A percentile compares a stretch with the other conserved stretches of the same genome.
Evolutionary conservation across 1,284 basidiomycete genomes (phyloP).

Genomic region (Cryptococcus wingfieldii): DNA sequence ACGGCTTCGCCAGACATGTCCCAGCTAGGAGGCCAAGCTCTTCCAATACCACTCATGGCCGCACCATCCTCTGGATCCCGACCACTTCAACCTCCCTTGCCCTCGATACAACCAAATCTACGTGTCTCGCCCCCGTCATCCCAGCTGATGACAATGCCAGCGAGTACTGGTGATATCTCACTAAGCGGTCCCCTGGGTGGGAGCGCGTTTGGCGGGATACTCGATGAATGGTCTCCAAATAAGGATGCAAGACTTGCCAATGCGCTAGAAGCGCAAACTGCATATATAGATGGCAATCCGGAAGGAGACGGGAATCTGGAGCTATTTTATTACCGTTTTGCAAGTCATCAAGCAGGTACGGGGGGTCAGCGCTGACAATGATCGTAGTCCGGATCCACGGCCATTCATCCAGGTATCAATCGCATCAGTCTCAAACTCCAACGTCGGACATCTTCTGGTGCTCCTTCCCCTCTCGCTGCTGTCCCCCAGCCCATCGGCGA

Average conservation of each 20-base stretch:
- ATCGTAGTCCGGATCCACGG: conserved; percentile 45
- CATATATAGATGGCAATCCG: conserved; percentile 48
- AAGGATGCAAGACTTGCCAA: conserved; percentile 39
- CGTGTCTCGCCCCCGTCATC: too few relatives aligned
- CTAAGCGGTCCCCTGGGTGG: too few relatives aligned
- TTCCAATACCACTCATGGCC: too few relatives aligned
- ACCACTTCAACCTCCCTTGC: too few relatives aligned
- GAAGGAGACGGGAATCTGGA: conserved; percentile 45
- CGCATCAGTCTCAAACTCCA: conserved; percentile 50
- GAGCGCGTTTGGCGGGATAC: not conserved
- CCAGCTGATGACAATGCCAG: too few relatives aligned
- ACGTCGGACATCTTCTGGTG: conserved; percentile 17
- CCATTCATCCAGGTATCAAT: conserved; percentile 49
- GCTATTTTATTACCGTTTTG: conserved; percentile 50
- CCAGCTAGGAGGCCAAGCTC: too few relatives aligned
- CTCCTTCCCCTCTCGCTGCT: conserved; percentile 23
- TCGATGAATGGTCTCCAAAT: conserved; percentile 19
- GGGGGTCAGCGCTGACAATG: not conserved
- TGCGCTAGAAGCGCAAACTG: conserved; percentile 47
- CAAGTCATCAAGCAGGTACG: conserved; percentile 19
- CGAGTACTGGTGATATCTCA: too few relatives aligned
- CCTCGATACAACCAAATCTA: too few relatives aligned
- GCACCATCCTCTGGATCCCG: too few relatives aligned
- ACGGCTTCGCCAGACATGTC: too few relatives aligned
- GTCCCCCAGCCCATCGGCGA: conserved; percentile 26